phyloP scores from a whole-genome alignment of 2,329 filamentous ascomycete species.

The Ophidiomyces ophidiicola region DNA sequence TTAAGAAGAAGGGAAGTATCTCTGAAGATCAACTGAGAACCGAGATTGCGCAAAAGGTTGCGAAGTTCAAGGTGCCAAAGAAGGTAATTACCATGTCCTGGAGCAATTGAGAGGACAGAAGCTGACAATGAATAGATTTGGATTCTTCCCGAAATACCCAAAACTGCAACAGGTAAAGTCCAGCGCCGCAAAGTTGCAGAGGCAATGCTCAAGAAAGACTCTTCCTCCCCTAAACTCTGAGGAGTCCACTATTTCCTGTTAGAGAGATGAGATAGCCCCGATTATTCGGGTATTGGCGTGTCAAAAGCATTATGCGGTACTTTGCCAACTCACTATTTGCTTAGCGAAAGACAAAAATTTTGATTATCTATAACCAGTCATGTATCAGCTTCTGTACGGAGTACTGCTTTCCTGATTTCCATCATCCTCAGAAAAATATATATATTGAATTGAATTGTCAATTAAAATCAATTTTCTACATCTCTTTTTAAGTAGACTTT shows the following conservation, averaged over 20 bases:
- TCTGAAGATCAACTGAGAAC: conserved; percentile 49
- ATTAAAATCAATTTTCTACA: no score
- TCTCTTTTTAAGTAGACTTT: no score
- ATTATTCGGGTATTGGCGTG: neutral
- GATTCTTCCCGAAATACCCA: conserved; percentile 74
- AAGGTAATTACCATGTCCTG: conserved; percentile 41
- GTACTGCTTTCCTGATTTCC: no score
- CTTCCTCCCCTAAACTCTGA: conserved; percentile 42
- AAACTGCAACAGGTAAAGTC: conserved; percentile 85
- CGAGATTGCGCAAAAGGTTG: conserved; percentile 58
- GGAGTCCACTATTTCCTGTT: neutral
- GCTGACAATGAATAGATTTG: conserved; percentile 45
- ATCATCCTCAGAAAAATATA: no score
- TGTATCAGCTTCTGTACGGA: no score
- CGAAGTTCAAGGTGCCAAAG: conserved; percentile 78
- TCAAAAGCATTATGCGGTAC: no score
- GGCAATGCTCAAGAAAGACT: conserved; percentile 62
- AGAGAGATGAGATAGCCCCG: neutral
- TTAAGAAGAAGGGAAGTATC: conserved; percentile 51
- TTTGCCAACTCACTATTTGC: no score
- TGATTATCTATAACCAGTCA: no score
- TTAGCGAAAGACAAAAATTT: no score
- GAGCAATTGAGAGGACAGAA: conserved; percentile 9
- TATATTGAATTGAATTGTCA: no score
- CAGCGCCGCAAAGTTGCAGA: conserved; percentile 78